Conservation (phyloP, 768 basidiomycete species). For the Glaciozyma martinii region DNA sequence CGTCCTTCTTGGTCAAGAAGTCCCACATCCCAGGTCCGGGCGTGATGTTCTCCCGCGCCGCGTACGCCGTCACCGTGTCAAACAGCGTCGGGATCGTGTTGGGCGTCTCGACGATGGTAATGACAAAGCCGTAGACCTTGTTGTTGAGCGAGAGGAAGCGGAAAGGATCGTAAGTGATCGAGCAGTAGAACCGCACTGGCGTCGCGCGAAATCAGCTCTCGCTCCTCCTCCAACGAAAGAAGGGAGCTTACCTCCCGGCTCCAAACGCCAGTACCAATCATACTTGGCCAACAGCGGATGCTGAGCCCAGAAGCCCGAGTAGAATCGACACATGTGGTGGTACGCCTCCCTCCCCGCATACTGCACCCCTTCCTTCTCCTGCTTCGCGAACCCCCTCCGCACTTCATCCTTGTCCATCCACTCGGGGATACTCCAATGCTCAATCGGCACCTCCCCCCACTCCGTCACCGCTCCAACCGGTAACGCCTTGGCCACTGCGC, state of each 20-base stretch:
- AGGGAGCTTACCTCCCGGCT: constrained; percentile 15
- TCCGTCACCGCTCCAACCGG: neutral
- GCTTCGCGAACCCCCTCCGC: constrained; percentile 9
- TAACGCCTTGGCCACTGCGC: neutral
- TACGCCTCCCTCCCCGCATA: constrained; percentile 27
- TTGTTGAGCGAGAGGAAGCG: constrained; percentile 15
- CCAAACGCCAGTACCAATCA: constrained; percentile 21
- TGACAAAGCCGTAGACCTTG: constrained; percentile 25
- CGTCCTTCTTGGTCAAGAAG: constrained; percentile 6
- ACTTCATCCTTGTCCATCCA: constrained; percentile 8
- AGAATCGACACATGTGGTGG: constrained; percentile 26
- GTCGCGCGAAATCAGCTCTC: neutral
- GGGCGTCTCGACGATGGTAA: constrained; percentile 21
- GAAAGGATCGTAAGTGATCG: constrained; percentile 25
- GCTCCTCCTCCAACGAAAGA: too few relatives aligned
- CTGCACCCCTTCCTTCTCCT: constrained; percentile 18
- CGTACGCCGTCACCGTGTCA: neutral
- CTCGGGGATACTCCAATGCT: constrained; percentile 19
- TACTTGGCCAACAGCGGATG: constrained; percentile 6
- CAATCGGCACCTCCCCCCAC: constrained; percentile 12
- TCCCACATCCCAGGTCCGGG: constrained; percentile 2
- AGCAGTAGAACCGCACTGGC: constrained; percentile 23
- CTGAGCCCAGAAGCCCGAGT: constrained; percentile 19
- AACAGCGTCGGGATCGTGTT: constrained; percentile 23
- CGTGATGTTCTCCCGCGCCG: neutral